Conservation (phyloP, 148 eudicot species). For the Linanthus parryae region DNA sequence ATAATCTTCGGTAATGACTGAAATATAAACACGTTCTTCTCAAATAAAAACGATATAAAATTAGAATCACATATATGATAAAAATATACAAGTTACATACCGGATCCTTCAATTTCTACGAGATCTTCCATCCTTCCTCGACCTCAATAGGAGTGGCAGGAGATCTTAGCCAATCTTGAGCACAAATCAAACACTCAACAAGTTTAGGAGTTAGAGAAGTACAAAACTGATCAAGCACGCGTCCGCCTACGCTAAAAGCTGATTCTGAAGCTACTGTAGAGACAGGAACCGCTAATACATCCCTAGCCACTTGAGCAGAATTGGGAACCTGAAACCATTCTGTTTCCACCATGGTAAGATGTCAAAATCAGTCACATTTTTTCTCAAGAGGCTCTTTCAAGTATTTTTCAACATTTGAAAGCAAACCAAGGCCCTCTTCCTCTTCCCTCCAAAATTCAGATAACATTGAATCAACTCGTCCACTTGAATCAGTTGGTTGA, state of each 20-base stretch:
- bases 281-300: not conserved
- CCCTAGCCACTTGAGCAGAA: not conserved
- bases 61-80: no score
- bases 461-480: not conserved
- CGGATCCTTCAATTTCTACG: not conserved
- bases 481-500: not conserved
- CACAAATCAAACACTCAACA: not conserved
- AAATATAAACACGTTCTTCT: no score
- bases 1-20: no score
- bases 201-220: constrained; percentile 1
- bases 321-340: not conserved
- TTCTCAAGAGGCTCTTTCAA: not conserved
- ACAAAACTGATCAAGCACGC: not conserved
- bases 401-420: not conserved
- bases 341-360: constrained; percentile 1
- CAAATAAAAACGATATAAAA: no score
- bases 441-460: not conserved
- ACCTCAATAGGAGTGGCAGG: not conserved
- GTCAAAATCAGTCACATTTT: not conserved
- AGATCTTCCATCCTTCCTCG: not conserved
- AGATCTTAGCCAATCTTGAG: constrained; percentile 6
- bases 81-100: no score
- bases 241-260: constrained; percentile 3
- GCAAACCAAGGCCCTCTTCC: not conserved
- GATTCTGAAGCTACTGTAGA: constrained; percentile 4